Base-by-base conservation (phyloP, 805 yeast species). In the Barnettozyma vustinii region DNA sequence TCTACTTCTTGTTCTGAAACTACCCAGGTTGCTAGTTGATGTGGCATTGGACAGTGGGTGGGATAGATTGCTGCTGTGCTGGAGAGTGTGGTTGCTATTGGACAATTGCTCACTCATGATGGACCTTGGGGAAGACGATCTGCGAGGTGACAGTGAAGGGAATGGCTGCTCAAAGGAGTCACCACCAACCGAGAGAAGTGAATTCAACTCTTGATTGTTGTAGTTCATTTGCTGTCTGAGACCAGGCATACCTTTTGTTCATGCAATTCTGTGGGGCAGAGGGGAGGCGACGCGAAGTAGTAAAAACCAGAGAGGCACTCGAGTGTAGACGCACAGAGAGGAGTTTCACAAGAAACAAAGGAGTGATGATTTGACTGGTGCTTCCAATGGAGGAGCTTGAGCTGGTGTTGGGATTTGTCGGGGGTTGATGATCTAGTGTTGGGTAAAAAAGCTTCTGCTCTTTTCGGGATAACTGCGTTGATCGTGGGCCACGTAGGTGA, bases 1-100 rank as follows among this genome's bases (percentile, higher is more conserved):
- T 54, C 95, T 74, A 41, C 85, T 80, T 52, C 94, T 74, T 15
- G 79, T 71, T 56, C 80, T 68, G 46, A 70, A 63, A 21, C 63
- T 62, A 2, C 77, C 72, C 56, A 72, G 55, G 55, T 64, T 61
- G 52, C 65, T 56, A 27, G 65, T 57, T 49, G 68, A 45, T 20
- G 49, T 40, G 15, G 41, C 18, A 15, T 40, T 44, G 18, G 47
- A 27, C 2, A 21, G 3, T 16, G 40, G 19, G 15, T 27, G 40
- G 15, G 19, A 23, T 15, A 23, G 4, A 30, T 43, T 43, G 40
- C 30, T 26, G 27, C 9, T 43, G 52, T 40, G 23, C 8, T 36
- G 39, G 21, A 2, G 21, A 18, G 9, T 51, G 53, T 16, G 39
- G 33, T 18, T 44, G 42, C 25, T 48, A 47, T 9, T 40, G 40